Evolutionary conservation across 495 filamentous ascomycete species (phyloP).

Genomic region (Talaromyces nanjingensis): DNA sequence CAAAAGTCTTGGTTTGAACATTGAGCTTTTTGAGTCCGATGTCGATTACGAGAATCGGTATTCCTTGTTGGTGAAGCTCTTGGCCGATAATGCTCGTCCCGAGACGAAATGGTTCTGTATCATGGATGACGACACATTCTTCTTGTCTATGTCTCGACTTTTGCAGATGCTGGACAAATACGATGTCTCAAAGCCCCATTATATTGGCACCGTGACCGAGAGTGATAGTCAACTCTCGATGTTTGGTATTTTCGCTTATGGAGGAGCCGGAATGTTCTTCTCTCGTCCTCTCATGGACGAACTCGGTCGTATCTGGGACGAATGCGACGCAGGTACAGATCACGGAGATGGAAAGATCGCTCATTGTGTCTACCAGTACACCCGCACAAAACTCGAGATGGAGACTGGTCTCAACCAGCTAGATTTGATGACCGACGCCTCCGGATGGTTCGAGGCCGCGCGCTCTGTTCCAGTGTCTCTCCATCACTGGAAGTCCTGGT

Average conservation of each 20-base stretch:
- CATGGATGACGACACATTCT: slow-evolving; percentile 68
- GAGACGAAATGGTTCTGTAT: slow-evolving; percentile 53
- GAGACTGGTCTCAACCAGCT: slow-evolving; percentile 46
- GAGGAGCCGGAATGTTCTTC: slow-evolving; percentile 55
- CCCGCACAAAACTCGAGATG: slow-evolving; percentile 40
- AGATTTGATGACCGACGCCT: slow-evolving; percentile 43
- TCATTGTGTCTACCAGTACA: slow-evolving; percentile 47
- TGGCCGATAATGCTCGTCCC: slow-evolving; percentile 39
- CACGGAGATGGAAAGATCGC: slow-evolving; percentile 43
- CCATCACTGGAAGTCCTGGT: slow-evolving; percentile 55
- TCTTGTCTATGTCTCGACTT: slow-evolving; percentile 45
- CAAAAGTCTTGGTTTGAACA: slow-evolving; percentile 39
- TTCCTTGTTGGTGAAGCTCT: slow-evolving; percentile 48
- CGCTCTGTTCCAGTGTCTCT: slow-evolving; percentile 43
- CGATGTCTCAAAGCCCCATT: slow-evolving; percentile 39
- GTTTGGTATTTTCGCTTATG: slow-evolving; percentile 49
- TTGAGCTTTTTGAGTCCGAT: slow-evolving; percentile 42
- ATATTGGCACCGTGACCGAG: slow-evolving; percentile 53
- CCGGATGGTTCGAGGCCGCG: slow-evolving; percentile 51
- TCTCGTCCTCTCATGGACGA: slow-evolving; percentile 40
- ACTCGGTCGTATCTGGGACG: slow-evolving; percentile 28
- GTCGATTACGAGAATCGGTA: slow-evolving; percentile 50
- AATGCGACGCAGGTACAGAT: slow-evolving; percentile 32
- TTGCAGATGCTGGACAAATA: slow-evolving; percentile 37
- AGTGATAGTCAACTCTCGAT: slow-evolving; percentile 40